Base-by-base conservation (phyloP, 495 filamentous ascomycete species). In the Hyphodiscus hymeniophilus region DNA sequence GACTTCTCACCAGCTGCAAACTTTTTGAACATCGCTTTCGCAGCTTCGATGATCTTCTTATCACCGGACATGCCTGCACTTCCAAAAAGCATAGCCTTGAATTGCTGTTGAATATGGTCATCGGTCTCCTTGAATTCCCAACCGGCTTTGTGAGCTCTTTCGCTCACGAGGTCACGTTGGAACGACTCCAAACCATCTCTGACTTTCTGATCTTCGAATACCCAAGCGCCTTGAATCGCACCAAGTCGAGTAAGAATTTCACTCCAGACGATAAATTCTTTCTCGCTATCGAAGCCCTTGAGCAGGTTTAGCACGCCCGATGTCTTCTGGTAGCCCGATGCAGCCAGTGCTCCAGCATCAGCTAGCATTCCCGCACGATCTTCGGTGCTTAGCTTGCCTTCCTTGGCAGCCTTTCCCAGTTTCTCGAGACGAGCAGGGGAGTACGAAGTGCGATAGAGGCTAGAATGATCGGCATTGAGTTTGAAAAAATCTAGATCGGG, bases 341-440 rank as follows among this genome's bases (percentile, higher is more conserved):
- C 73, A 46, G 91, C 86, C 52, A 97, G 72, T 34, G 91, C 88
- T 57, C 89, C 90, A 11, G 91, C 87, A 62, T 97, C 91, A 18
- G 90, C 90, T 54, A 97, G 84, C 84, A 97, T 88, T 60, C 91
- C 91, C 39, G 90, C 88, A 40, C 90, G 81, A 61, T 96, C 91
- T 65, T 95, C 87, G 31, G 92, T 85, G 13, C 78, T 85, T 34
- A 97, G 72, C 15, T 89, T 71, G 2, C 87, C 87, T 10, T 84
- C 66, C 63, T 84, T 88, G 17, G 89, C 89, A 45, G 88, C 88
- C 61, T 85, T 66, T 15, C 84, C 83, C 24, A 87, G 75, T 65
- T 85, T 84, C 49, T 71, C 68, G 22, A 87, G 69, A 13, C 83
- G 76, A 56, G 81, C 78, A 1, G 81, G 75, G 3, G 73, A 69